Conservation (phyloP, 108 stramenopile genomes). For the Fistulifera solaris region DNA sequence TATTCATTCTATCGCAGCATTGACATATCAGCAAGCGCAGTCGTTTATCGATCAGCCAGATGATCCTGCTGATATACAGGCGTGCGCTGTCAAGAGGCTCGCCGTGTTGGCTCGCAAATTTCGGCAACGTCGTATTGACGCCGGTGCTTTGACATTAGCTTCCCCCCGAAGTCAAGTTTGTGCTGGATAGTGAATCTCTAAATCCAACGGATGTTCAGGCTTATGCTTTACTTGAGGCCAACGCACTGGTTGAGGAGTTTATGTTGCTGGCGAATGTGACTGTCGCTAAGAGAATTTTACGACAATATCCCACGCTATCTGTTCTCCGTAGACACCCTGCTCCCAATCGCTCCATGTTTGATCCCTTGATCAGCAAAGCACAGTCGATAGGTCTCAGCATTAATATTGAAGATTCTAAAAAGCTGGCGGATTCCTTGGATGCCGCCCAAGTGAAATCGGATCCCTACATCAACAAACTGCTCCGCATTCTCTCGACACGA, state of each 20-base stretch:
- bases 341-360: slow-evolving; percentile 93
- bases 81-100: slow-evolving; percentile 78
- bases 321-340: slow-evolving; percentile 94
- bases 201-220: slow-evolving; percentile 97
- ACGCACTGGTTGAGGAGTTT: slow-evolving; percentile 95
- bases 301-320: slow-evolving; percentile 85
- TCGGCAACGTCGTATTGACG: slow-evolving; percentile 79
- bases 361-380: slow-evolving; percentile 85
- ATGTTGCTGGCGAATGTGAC: slow-evolving; percentile 99
- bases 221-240: slow-evolving; percentile 86
- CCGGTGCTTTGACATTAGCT: slow-evolving; percentile 95
- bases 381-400: slow-evolving; percentile 67
- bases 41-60: slow-evolving; percentile 84
- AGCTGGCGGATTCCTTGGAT: slow-evolving; percentile 92
- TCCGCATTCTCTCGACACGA: slow-evolving; percentile 94
- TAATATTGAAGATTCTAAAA: slow-evolving; percentile 87
- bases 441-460: slow-evolving; percentile 66
- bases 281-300: slow-evolving; percentile 88
- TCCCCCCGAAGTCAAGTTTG: slow-evolving; percentile 96
- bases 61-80: slow-evolving; percentile 55
- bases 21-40: slow-evolving; percentile 98
- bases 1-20: slow-evolving; percentile 89
- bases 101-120: slow-evolving; percentile 80
- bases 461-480: slow-evolving; percentile 91
- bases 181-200: slow-evolving; percentile 90